These are phyloP conservation scores for Paramecium biaurelia DNA, from an alignment of 73 alveolate genomes.

Conservation along the genomic window DNA sequence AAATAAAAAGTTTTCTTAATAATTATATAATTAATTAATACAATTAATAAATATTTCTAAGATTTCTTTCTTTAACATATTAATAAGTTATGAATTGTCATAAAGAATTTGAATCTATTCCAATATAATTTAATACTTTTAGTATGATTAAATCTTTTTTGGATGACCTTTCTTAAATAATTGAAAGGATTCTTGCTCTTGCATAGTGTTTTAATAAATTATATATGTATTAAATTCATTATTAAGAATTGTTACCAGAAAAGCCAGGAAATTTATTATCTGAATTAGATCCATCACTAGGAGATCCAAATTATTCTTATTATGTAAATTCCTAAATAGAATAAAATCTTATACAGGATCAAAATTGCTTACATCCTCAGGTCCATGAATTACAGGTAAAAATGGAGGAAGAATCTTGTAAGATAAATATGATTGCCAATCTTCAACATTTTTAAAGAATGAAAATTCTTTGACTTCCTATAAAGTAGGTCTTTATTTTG, in stretches of 20 bases:
- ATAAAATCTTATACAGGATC: background rate
- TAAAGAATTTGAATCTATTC: too few species aligned
- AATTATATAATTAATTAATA: too few species aligned
- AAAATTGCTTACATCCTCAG: background rate
- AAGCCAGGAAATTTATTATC: background rate
- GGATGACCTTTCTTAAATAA: background rate
- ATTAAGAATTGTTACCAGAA: conserved; percentile 16
- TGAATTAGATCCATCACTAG: background rate
- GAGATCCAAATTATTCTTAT: background rate
- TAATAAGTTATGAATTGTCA: too few species aligned
- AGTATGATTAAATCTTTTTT: conserved; percentile 88
- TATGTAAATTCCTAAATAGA: background rate
- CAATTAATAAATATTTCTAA: too few species aligned
- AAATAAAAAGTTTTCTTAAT: background rate
- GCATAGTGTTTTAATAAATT: background rate
- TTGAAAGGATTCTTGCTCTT: background rate
- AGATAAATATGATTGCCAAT: background rate
- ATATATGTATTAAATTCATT: background rate
- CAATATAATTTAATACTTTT: conserved; percentile 83
- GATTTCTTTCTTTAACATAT: too few species aligned
- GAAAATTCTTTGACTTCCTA: conserved; percentile 73
- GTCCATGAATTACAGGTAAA: background rate
- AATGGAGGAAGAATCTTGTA: background rate
- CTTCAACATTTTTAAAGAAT: conserved; percentile 66
- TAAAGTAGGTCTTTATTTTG: conserved; percentile 78